Percentiles rank a stretch among this genome's conserved stretches.
Conservation (phyloP, 2,329 filamentous ascomycete species). For the Orbilia brochopaga region DNA sequence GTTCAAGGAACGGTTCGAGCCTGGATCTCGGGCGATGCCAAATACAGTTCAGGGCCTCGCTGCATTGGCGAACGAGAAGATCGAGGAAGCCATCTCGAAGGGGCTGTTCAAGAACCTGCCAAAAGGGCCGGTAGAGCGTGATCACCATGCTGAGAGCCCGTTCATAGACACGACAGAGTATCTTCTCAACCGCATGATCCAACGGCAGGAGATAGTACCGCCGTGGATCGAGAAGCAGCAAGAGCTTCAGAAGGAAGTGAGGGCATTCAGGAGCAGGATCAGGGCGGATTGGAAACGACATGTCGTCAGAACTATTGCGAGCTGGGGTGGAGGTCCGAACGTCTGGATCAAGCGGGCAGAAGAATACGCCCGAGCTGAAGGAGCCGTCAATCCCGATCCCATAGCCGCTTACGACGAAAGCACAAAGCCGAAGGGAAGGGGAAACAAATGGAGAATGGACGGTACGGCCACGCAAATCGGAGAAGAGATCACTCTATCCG, state of each 20-base stretch:
- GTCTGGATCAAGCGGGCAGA: conserved; percentile 74
- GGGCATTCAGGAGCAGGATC: conserved; percentile 74
- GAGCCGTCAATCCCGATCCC: conserved; percentile 67
- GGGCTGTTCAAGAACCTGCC: conserved; percentile 88
- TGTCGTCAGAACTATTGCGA: conserved; percentile 77
- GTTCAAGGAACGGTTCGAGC: conserved; percentile 79
- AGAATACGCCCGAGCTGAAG: conserved; percentile 77
- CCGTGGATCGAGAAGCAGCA: conserved; percentile 99
- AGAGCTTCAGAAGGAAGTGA: conserved; percentile 74
- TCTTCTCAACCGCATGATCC: conserved; percentile 98
- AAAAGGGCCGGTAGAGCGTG: conserved; percentile 73
- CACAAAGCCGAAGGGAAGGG: conserved; percentile 18
- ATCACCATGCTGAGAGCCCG: conserved; percentile 80
- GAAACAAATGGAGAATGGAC: conserved; percentile 27
- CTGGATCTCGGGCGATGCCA: conserved; percentile 74
- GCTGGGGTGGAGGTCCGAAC: conserved; percentile 74
- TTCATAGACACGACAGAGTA: conserved; percentile 97
- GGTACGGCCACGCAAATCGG: conserved; percentile 56
- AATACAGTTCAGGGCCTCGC: conserved; percentile 78
- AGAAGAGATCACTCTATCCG: conserved; percentile 56
- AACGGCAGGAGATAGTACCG: conserved; percentile 91
- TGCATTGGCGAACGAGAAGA: conserved; percentile 85
- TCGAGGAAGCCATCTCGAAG: conserved; percentile 89
- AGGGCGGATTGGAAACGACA: conserved; percentile 84
- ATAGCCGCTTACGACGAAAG: conserved; percentile 59